Base-by-base conservation (phyloP, 73 alveolate species). In the Stentor roeselii region DNA sequence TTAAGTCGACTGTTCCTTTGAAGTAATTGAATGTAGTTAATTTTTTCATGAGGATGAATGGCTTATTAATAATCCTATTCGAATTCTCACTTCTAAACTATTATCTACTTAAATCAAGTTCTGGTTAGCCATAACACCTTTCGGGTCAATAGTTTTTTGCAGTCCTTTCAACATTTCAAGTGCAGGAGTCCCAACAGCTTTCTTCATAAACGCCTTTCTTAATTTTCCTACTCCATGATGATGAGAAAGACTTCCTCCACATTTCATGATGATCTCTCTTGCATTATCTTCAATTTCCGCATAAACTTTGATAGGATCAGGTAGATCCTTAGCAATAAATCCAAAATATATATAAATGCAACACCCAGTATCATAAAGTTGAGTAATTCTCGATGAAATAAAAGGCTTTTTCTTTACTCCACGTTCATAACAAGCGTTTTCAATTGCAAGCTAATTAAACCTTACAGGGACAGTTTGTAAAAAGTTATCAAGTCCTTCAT, bases 201-300 rank as follows among this genome's bases (percentile, higher is more conserved):
- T 75, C 38, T 60, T 42, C 91, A 88, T 77, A 83, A 92, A 92
- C 76, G 86, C 75, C 84, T 90, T 94, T 80, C 98, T 94, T 78
- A 94, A 78, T 77, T 95, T 95, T 2, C 99, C 99, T 50, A 95
- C 94, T 38, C 97, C 99, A 83, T 95, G 99, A 90, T 95, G 99
- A 78, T 95, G 99, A 39, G 96, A 89, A 14, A 95, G 38, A 35
- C 94, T 76, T 32, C 99, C 99, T 15, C 99, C 99, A 76, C 85
- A 50, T 82, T 78, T 89, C 87, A 93, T 42, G 40, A 93, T 87
- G 75, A 88, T 98, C 11, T 93, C 97, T 88, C 99, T 93, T 39
- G 97, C 96, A n/a, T 88, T 94, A 50, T 95, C 92, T 75, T 95
- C 99, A 34, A 95, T 87, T 41, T 89, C 95, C 36, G 88, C 78